Evolutionary conservation across 495 filamentous ascomycete species (phyloP).

Genomic region (Neurospora hispaniola): DNA sequence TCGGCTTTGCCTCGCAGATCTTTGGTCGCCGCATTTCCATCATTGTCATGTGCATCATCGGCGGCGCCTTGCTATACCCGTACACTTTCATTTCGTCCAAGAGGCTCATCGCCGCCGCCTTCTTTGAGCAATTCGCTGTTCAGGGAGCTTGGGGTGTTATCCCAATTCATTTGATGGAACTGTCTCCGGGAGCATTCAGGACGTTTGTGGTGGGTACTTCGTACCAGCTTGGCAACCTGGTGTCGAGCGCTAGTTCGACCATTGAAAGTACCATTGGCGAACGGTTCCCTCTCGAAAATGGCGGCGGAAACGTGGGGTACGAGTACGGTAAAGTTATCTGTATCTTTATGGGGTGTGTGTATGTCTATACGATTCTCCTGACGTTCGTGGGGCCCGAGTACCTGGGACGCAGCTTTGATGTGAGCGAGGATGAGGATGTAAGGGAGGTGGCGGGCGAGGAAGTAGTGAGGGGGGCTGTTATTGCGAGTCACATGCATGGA

Average conservation of each 20-base stretch:
- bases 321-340: conserved; percentile 85
- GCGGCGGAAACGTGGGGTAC: conserved; percentile 37
- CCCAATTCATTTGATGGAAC: conserved; percentile 80
- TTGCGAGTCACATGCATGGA: neutral
- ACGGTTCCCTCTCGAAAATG: conserved; percentile 54
- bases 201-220: conserved; percentile 76
- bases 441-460: conserved; percentile 39
- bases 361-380: conserved; percentile 64
- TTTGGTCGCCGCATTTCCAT: conserved; percentile 77
- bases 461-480: conserved; percentile 13
- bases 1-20: conserved; percentile 71
- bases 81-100: conserved; percentile 58
- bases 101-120: conserved; percentile 67
- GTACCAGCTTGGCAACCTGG: conserved; percentile 81
- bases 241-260: conserved; percentile 60
- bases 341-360: conserved; percentile 92
- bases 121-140: conserved; percentile 86
- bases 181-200: conserved; percentile 69
- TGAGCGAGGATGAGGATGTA: conserved; percentile 54
- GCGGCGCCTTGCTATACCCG: conserved; percentile 70
- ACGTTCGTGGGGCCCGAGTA: conserved; percentile 72
- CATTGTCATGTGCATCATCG: conserved; percentile 63
- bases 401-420: conserved; percentile 52
- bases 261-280: conserved; percentile 79
- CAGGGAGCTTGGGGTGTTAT: conserved; percentile 81